A percentile compares a stretch with the other conserved stretches of the same genome.
phyloP scores from a whole-genome alignment of 345 rosid species.

The Zanthoxylum bungeanum region DNA sequence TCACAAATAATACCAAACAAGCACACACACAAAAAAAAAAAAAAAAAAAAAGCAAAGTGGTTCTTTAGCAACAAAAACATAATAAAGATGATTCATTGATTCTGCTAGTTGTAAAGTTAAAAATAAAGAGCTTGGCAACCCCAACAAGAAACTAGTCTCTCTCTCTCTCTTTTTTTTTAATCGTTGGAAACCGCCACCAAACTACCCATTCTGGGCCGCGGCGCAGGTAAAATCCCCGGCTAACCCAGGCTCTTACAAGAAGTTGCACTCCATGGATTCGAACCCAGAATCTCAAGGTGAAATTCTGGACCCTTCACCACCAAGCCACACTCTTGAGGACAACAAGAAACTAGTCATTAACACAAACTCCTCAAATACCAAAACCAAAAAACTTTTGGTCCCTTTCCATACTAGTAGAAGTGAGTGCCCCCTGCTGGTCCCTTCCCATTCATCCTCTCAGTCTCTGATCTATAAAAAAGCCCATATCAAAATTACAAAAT shows the following conservation, averaged over 20 bases:
- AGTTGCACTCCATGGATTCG: too few species aligned
- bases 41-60: not conserved
- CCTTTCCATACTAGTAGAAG: slow-evolving; percentile 4
- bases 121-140: slow-evolving; percentile 12
- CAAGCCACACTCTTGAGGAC: too few species aligned
- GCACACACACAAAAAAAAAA: too few species aligned
- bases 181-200: too few species aligned
- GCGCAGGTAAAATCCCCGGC: too few species aligned
- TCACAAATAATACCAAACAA: not conserved
- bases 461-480: slow-evolving; percentile 5
- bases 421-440: not conserved
- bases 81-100: slow-evolving; percentile 12
- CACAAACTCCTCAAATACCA: not conserved
- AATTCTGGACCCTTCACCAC: too few species aligned
- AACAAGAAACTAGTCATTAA: not conserved
- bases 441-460: not conserved
- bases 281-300: too few species aligned
- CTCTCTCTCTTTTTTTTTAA: too few species aligned
- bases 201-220: too few species aligned
- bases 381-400: not conserved
- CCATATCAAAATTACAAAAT: slow-evolving; percentile 13
- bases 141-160: slow-evolving; percentile 15
- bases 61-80: not conserved
- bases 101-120: slow-evolving; percentile 21
- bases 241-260: too few species aligned